These are phyloP conservation scores for Picochlorum sp. DNA, from an alignment of 139 green algal species.

Conservation along the genomic window DNA sequence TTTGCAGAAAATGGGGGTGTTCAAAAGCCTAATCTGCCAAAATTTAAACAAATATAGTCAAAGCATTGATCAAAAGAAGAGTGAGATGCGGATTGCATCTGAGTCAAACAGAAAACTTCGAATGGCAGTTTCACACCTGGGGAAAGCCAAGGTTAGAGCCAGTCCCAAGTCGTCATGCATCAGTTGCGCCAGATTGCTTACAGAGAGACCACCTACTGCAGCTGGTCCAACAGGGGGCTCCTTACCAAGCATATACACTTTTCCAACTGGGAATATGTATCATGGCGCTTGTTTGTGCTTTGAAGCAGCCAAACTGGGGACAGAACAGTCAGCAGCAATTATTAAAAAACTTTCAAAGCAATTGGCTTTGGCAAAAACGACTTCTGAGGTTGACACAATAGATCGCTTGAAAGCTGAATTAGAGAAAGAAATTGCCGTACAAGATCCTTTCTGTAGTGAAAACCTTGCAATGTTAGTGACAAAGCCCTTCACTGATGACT, in stretches of 20 bases:
- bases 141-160: slow-evolving; percentile 32
- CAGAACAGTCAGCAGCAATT: neutral
- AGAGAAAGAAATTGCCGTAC: slow-evolving; percentile 41
- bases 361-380: too few species aligned
- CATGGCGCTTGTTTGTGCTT: slow-evolving; percentile 50
- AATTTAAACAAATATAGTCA: slow-evolving; percentile 81
- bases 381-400: neutral
- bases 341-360: neutral
- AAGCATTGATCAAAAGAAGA: slow-evolving; percentile 52
- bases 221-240: slow-evolving; percentile 34
- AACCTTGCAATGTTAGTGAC: slow-evolving; percentile 24
- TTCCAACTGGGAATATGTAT: slow-evolving; percentile 64
- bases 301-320: slow-evolving; percentile 28
- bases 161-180: slow-evolving; percentile 44
- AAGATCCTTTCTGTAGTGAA: slow-evolving; percentile 68
- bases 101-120: slow-evolving; percentile 41
- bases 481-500: slow-evolving; percentile 26
- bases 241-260: slow-evolving; percentile 66
- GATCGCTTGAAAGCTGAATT: slow-evolving; percentile 31
- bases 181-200: slow-evolving; percentile 42
- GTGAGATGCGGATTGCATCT: slow-evolving; percentile 68
- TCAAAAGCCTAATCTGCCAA: slow-evolving; percentile 81
- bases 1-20: slow-evolving; percentile 91
- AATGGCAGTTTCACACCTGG: neutral
- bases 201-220: slow-evolving; percentile 26